Conservation (phyloP, 352 stramenopile genomes). For the Phytophthora lateralis region DNA sequence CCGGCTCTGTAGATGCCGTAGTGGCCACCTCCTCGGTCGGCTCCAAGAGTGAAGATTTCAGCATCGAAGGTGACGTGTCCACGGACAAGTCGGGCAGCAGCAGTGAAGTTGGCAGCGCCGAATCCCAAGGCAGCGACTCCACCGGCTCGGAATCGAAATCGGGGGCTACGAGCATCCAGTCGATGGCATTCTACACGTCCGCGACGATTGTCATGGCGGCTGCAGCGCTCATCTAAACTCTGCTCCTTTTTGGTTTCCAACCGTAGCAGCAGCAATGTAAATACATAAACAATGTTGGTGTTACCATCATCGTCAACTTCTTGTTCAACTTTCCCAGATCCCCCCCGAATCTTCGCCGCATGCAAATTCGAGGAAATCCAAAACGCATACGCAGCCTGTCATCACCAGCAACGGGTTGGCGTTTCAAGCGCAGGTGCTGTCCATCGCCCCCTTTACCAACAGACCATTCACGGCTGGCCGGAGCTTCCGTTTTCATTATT, state of each 20-base stretch:
- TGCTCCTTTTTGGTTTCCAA: conserved; percentile 7
- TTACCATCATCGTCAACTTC: neutral
- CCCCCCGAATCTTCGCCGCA: conserved; percentile 4
- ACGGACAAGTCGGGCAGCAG: conserved; percentile 21
- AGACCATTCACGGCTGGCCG: neutral
- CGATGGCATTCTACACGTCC: conserved; percentile 21
- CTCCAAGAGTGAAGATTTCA: conserved; percentile 11
- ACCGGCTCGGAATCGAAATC: conserved; percentile 21
- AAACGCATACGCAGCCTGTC: conserved; percentile 1
- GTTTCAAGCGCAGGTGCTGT: neutral
- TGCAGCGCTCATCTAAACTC: conserved; percentile 24
- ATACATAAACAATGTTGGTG: conserved; percentile 21
- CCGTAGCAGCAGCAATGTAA: conserved; percentile 7
- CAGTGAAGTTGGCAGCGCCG: neutral
- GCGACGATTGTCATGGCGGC: conserved; percentile 15
- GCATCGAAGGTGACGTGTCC: conserved; percentile 7
- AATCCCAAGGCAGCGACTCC: conserved; percentile 5
- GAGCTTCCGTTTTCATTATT: conserved; percentile 3
- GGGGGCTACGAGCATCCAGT: conserved; percentile 6
- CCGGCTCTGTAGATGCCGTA: neutral
- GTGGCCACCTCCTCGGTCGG: conserved; percentile 2
- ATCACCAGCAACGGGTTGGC: neutral
- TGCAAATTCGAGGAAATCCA: conserved; percentile 7
- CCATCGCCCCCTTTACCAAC: neutral
- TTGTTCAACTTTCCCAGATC: neutral